Conservation (phyloP, 2,329 filamentous ascomycete species). For the Trichoderma asperellum region DNA sequence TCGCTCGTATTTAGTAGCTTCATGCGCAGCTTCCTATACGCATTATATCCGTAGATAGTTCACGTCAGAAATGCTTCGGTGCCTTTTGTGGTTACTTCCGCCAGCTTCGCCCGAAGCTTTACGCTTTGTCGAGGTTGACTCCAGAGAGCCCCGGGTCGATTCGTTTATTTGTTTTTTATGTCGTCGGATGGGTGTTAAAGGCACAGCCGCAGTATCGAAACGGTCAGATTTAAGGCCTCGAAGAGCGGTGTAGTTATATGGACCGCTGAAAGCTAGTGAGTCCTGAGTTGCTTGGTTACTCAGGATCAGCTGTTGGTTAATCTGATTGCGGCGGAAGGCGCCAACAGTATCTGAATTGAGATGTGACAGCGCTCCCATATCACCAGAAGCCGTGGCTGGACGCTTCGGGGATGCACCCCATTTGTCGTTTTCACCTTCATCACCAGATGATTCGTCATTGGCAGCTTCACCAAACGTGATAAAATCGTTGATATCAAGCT, state of each 20-base stretch:
- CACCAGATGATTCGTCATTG: constrained; percentile 61
- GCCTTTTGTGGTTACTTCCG: constrained; percentile 55
- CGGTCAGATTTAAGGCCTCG: constrained; percentile 68
- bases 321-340: constrained; percentile 74
- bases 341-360: constrained; percentile 70
- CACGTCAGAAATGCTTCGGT: constrained; percentile 63
- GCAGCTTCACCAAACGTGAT: constrained; percentile 66
- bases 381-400: constrained; percentile 53
- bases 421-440: constrained; percentile 58
- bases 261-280: constrained; percentile 64
- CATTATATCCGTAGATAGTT: constrained; percentile 51
- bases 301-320: constrained; percentile 62
- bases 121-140: constrained; percentile 55
- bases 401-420: constrained; percentile 55
- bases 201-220: constrained; percentile 66
- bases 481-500: constrained; percentile 71
- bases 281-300: constrained; percentile 65
- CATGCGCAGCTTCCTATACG: constrained; percentile 10
- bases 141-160: constrained; percentile 54
- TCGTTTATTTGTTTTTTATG: constrained; percentile 55
- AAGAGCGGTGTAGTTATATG: constrained; percentile 63
- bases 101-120: constrained; percentile 54
- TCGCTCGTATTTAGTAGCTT: constrained; percentile 46
- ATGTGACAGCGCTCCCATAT: constrained; percentile 59
- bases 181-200: constrained; percentile 69